Evolutionary conservation across 2,329 filamentous ascomycete species (phyloP).

Genomic region (Cytospora mali): DNA sequence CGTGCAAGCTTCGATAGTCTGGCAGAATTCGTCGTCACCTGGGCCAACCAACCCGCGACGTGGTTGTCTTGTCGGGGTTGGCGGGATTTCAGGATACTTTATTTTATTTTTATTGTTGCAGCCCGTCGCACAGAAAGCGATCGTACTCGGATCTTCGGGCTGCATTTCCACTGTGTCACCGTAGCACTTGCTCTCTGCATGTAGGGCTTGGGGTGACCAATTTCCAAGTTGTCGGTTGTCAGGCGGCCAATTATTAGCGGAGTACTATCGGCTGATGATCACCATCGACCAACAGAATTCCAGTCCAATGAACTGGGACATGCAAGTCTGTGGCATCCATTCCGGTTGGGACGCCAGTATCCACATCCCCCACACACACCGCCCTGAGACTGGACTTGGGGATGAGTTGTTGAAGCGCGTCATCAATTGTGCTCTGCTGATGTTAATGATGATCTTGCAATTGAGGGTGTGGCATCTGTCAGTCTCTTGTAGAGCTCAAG

Average conservation of each 20-base stretch:
- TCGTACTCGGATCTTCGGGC: constrained; percentile 9
- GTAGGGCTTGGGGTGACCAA: constrained; percentile 6
- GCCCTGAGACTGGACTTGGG: constrained; percentile 5
- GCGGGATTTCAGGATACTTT: background rate
- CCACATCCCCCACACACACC: constrained; percentile 15
- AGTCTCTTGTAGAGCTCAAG: background rate
- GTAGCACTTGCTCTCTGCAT: constrained; percentile 15
- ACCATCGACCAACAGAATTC: background rate
- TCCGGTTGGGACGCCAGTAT: constrained; percentile 3
- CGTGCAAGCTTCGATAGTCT: background rate
- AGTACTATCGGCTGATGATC: constrained; percentile 1
- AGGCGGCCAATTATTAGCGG: constrained; percentile 9
- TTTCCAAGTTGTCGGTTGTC: constrained; percentile 4
- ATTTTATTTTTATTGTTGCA: no score
- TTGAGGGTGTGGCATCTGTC: background rate
- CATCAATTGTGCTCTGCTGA: background rate
- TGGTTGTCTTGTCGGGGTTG: background rate
- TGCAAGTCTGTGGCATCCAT: background rate
- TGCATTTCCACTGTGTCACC: background rate
- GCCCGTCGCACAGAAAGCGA: constrained; percentile 1
- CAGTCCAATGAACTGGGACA: constrained; percentile 6
- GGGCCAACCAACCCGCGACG: background rate
- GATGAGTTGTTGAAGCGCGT: background rate
- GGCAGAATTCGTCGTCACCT: background rate
- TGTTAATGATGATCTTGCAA: no score